Evolutionary conservation across 495 filamentous ascomycete species (phyloP).

Genomic region (Hypoxylon crocopeplum): DNA sequence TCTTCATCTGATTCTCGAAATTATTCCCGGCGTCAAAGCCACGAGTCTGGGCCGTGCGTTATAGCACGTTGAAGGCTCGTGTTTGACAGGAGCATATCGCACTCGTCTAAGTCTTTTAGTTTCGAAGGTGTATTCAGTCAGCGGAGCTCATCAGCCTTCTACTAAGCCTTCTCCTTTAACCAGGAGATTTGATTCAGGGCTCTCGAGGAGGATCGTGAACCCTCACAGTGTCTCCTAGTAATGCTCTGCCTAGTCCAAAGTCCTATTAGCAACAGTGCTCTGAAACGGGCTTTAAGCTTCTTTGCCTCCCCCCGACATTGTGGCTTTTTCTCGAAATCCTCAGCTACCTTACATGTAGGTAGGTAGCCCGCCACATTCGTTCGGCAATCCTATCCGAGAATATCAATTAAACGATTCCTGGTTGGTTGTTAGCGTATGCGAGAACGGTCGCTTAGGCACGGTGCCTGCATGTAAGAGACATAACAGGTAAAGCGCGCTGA

Average conservation of each 20-base stretch:
- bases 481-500: constrained; percentile 3
- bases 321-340: not conserved
- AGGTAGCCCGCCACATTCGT: not conserved
- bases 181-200: not conserved
- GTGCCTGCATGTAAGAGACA: constrained; percentile 4
- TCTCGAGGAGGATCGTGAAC: constrained; percentile 19
- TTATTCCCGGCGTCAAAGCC: constrained; percentile 15
- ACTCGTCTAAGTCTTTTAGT: no score
- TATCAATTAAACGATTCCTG: constrained; percentile 9
- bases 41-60: not conserved
- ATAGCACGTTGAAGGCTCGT: no score
- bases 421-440: constrained; percentile 4
- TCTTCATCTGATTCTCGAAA: not conserved
- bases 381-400: constrained; percentile 32
- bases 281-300: constrained; percentile 19
- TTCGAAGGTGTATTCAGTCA: not conserved
- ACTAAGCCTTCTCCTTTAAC: not conserved
- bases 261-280: not conserved
- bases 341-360: not conserved
- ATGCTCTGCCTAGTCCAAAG: constrained; percentile 11
- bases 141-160: not conserved
- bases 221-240: constrained; percentile 5
- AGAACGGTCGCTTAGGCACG: constrained; percentile 22
- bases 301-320: constrained; percentile 11
- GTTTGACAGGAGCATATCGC: no score